Conservation (phyloP, 371 early-diverging fungal species). For the Smittium culicis region DNA sequence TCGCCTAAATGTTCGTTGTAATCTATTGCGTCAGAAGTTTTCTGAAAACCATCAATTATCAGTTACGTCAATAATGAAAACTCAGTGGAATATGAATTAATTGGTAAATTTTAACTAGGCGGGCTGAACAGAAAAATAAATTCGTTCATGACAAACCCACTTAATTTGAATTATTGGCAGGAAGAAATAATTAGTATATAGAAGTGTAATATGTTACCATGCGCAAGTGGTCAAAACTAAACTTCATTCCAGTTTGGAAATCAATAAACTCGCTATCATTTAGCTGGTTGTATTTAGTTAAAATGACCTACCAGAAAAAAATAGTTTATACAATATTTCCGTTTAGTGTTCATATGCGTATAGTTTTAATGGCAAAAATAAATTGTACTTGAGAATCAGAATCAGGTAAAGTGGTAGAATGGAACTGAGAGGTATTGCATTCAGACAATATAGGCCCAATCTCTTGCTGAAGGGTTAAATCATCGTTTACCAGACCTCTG, state of each 20-base stretch:
- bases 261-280: slow-evolving; percentile 54
- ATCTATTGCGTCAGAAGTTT: no score
- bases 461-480: slow-evolving; percentile 54
- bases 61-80: no score
- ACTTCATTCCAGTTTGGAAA: slow-evolving; percentile 48
- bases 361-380: slow-evolving; percentile 5
- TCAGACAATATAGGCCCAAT: slow-evolving; percentile 57
- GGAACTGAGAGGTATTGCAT: slow-evolving; percentile 73
- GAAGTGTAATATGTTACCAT: no score
- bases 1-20: no score
- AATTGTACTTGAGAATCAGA: slow-evolving; percentile 41
- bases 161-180: no score
- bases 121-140: no score
- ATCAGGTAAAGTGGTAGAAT: slow-evolving; percentile 49
- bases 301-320: slow-evolving; percentile 40
- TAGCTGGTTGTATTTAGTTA: slow-evolving; percentile 54
- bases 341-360: no score
- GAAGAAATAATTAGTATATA: no score
- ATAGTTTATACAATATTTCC: not conserved
- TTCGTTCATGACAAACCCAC: no score
- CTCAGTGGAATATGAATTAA: no score
- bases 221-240: slow-evolving; percentile 60
- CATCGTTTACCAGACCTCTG: slow-evolving; percentile 66
- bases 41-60: no score
- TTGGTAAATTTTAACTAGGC: no score